Percentiles rank a stretch among this genome's conserved stretches.
phyloP scores from a whole-genome alignment of 345 rosid genomes.

The Murraya koenigii region DNA sequence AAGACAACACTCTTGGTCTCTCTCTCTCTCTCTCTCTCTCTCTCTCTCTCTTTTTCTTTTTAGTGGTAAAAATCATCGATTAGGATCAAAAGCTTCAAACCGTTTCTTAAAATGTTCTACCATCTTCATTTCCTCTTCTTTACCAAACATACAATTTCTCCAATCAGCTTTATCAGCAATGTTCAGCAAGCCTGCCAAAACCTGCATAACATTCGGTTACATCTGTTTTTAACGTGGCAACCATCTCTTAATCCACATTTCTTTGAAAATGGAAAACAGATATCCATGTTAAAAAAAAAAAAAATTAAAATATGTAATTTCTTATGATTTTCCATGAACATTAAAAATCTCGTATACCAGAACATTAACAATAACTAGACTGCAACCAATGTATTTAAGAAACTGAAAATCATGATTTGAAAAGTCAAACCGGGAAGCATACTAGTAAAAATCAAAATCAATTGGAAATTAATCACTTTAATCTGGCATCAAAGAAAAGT shows the following conservation, averaged over 20 bases:
- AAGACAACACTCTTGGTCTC: slow-evolving; percentile 1
- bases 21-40: too few species aligned
- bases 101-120: slow-evolving; percentile 62
- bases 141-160: slow-evolving; percentile 65
- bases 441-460: neutral
- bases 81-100: slow-evolving; percentile 69
- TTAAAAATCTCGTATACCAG: too few species aligned
- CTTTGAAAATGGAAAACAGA: neutral
- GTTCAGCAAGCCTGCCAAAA: slow-evolving; percentile 81
- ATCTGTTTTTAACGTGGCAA: neutral
- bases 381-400: neutral
- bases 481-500: neutral
- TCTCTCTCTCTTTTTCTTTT: neutral
- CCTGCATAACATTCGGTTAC: slow-evolving; percentile 44
- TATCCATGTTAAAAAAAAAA: neutral
- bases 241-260: slow-evolving; percentile 1
- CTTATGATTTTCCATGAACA: neutral
- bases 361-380: neutral
- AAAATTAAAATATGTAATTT: neutral
- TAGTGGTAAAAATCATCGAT: slow-evolving; percentile 23
- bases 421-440: neutral
- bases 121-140: slow-evolving; percentile 67
- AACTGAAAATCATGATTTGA: slow-evolving; percentile 7
- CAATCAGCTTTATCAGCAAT: slow-evolving; percentile 83
- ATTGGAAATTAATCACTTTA: neutral